A percentile compares a stretch with the other conserved stretches of the same genome.
Conservation (phyloP, 2,329 filamentous ascomycete genomes). For the Penicillium sp. region DNA sequence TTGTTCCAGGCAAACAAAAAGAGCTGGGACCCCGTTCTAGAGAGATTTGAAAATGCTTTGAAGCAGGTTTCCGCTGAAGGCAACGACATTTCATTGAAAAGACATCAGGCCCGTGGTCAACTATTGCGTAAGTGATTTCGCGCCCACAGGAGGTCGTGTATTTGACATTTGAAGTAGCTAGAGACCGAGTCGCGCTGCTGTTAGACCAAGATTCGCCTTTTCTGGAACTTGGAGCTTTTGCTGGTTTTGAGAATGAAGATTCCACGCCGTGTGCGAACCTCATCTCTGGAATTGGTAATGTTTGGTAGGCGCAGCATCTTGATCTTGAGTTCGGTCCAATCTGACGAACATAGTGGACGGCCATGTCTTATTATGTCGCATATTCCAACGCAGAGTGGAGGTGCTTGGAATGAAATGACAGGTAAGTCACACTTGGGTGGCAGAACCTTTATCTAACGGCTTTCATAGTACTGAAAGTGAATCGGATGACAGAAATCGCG, state of each 20-base stretch:
- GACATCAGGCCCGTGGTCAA: conserved; percentile 33
- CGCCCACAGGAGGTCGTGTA: too few species aligned
- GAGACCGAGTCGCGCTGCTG: conserved; percentile 40
- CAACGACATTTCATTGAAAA: conserved; percentile 25
- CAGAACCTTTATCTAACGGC: not conserved
- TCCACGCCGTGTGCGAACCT: conserved; percentile 41
- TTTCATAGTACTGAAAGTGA: conserved; percentile 31
- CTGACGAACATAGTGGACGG: conserved; percentile 27
- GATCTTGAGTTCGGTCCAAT: not conserved
- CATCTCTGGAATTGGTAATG: conserved; percentile 41
- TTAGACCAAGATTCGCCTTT: conserved; percentile 43
- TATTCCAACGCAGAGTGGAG: conserved; percentile 45
- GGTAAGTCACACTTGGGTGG: conserved; percentile 9
- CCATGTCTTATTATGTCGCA: conserved; percentile 43
- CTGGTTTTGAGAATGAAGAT: conserved; percentile 34
- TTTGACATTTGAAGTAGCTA: conserved; percentile 24
- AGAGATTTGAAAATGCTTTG: conserved; percentile 30
- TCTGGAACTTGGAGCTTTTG: conserved; percentile 41
- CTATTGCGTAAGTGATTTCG: conserved; percentile 23
- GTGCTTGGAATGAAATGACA: conserved; percentile 47
- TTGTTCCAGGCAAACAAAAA: conserved; percentile 20
- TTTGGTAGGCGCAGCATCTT: conserved; percentile 14
- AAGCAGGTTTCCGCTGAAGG: conserved; percentile 32
- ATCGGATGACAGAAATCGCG: conserved; percentile 40
- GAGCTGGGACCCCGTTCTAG: conserved; percentile 34